Base-by-base conservation (phyloP, 108 stramenopile species). In the Skeletonema grethae region DNA sequence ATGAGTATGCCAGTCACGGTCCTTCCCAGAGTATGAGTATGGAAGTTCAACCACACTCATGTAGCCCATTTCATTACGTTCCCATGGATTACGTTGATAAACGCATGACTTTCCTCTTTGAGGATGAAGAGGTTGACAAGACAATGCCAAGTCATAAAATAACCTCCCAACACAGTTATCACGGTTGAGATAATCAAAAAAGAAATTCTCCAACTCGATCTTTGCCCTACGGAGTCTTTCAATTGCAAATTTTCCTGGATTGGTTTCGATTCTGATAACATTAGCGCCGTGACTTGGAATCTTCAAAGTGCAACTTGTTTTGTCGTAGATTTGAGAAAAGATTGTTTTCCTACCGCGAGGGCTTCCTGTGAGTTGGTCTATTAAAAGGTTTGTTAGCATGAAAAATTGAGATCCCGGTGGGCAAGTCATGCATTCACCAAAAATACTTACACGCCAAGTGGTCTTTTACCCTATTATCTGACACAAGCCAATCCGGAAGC, bases 71-170 rank as follows among this genome's bases (percentile, higher is more conserved):
- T 70, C 69, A 28, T 46, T 45, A 7, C 41, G 15, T 31, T 5
- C 29, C 24, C 58, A 70, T 38, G 69, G 69, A 32, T 70, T 70
- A 30, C 69, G 69, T 46, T 70, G 69, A 29, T 43, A 45, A 28
- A 70, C 59, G 25, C 58, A 46, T n/a, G 34, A 34, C 2, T 38
- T 70, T 8, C 41, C 41, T 16, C 28, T 20, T 29, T 20, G 22
- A 25, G 59, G 69, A 61, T 70, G 69, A 5, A 70, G 59, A 60
- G 31, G 31, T 70, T 70, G 28, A 57, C 59, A 60, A 25, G 56
- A 60, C 12, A 22, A 18, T 28, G 56, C 69, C 45, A 70, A 46
- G 30, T 70, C 57, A 43, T 46, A 70, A 18, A 70, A 70, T 18
- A 70, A 46, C 9, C 69, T 36, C 30, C 69, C 69, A 18, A 45